Conservation (phyloP, 2,329 filamentous ascomycete genomes). For the Blumeriella jaapii region DNA sequence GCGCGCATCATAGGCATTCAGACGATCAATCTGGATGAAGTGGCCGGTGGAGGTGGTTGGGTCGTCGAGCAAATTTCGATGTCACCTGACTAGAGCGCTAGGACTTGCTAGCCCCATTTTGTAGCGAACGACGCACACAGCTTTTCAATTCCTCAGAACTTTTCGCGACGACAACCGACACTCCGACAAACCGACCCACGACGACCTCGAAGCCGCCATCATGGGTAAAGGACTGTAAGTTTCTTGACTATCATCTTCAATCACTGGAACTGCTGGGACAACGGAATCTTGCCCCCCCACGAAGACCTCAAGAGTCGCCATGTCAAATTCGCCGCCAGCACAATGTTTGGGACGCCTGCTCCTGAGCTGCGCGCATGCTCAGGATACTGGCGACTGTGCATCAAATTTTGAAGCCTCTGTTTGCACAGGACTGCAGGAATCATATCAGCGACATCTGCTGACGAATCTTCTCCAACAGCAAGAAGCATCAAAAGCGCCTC, state of each 20-base stretch:
- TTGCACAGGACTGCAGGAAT: background rate
- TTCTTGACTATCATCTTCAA: background rate
- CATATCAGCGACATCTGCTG: constrained; percentile 6
- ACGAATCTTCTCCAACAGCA: constrained; percentile 40
- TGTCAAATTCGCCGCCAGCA: background rate
- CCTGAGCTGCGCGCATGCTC: background rate
- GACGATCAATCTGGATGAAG: no score
- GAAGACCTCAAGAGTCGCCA: background rate
- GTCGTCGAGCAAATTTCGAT: no score
- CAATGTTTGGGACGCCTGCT: background rate
- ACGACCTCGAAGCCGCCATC: constrained; percentile 19
- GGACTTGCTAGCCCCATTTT: background rate
- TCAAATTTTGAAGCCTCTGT: no score
- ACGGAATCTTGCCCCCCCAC: no score
- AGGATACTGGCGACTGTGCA: background rate
- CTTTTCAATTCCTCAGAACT: background rate
- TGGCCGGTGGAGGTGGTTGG: no score
- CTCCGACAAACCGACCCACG: constrained; percentile 2
- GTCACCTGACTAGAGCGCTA: no score
- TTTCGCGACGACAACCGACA: background rate
- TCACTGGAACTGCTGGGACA: background rate
- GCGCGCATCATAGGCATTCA: no score
- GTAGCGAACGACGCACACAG: constrained; percentile 1
- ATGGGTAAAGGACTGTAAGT: constrained; percentile 39
- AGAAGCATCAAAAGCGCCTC: constrained; percentile 99